Evolutionary conservation across 768 basidiomycete species (phyloP).

Genomic region (Tylopilus intermedius): DNA sequence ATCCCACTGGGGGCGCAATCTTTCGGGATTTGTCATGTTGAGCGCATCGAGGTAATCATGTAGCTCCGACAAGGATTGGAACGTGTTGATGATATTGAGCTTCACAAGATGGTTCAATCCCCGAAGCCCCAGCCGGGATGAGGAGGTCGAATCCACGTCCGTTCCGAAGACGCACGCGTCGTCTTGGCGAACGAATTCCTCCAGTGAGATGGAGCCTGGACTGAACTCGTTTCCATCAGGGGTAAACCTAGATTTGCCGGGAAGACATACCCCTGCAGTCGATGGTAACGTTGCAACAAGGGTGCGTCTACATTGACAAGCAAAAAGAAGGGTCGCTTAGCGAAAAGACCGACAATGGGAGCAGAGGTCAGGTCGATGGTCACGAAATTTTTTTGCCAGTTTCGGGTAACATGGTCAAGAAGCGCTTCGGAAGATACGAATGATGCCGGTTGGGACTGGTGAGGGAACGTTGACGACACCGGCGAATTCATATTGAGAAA

Average conservation of each 20-base stretch:
- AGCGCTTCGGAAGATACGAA: conserved; percentile 51
- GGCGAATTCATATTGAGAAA: conserved; percentile 23
- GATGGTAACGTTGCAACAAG: conserved; percentile 58
- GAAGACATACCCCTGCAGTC: conserved; percentile 47
- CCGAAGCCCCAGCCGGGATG: conserved; percentile 13
- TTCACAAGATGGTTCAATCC: conserved; percentile 45
- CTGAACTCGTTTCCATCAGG: conserved; percentile 16
- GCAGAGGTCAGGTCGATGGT: conserved; percentile 64
- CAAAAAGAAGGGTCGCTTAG: conserved; percentile 87
- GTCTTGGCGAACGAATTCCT: conserved; percentile 69
- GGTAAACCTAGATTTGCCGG: neutral
- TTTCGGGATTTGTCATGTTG: conserved; percentile 65
- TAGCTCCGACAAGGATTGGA: conserved; percentile 48
- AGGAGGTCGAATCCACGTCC: conserved; percentile 18
- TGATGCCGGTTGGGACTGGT: conserved; percentile 19
- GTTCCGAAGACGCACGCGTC: conserved; percentile 66
- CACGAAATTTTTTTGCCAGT: conserved; percentile 80
- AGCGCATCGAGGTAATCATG: conserved; percentile 60
- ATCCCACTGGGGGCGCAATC: conserved; percentile 89
- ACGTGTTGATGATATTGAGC: conserved; percentile 63
- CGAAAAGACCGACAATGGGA: conserved; percentile 59
- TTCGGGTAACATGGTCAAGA: conserved; percentile 69
- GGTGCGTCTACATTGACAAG: conserved; percentile 83
- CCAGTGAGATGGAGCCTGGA: conserved; percentile 41
- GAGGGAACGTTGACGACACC: conserved; percentile 11